Base-by-base conservation (phyloP, 192 early-diverging fungal species). In the Backusella luteola region DNA sequence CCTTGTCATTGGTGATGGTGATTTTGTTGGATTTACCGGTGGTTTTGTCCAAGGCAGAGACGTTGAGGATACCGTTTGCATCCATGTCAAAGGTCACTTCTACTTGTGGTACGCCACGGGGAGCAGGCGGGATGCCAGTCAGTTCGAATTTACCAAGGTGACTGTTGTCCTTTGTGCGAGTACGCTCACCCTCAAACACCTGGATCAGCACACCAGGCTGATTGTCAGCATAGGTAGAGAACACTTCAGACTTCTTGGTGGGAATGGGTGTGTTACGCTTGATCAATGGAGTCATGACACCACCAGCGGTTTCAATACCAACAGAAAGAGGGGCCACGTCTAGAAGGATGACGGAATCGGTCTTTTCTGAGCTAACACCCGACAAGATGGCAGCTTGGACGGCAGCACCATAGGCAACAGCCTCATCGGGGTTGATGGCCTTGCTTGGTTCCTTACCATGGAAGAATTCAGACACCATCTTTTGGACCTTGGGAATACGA, bases 1-100 rank as follows among this genome's bases (percentile, higher is more conserved):
- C 96, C 92, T 98, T 97, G 91, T 98, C 96, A 90, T 98, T 96
- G 89, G 96, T 97, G 89, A 99, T 96, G 86, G 96, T 97, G 87
- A 98, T 97, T 91, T 96, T 98, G 92, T 96, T 96, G 80, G 93
- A 92, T 78, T 90, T 89, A 69, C 96, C 95, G 75, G 94, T 97
- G 78, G 94, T 93, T 92, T 97, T 97, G 90, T 96, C 96, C 71
- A 93, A 83, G 66, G 96, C 96, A 73, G 90, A 87, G 84, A 99
- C 96, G 89, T 98, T 96, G 80, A 98, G 87, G 88, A 98, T 97
- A 88, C 94, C 94, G 92, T 98, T 97, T 88, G 95, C 94, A 77
- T 99, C 96, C 72, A 97, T 88, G 88, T 99, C 97, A 78, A 99
- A 97, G 81, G 94, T 91, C 74, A 99, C 97, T 86, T 97, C 94